Percentiles rank a stretch among this genome's conserved stretches.
phyloP scores from a whole-genome alignment of 2,329 filamentous ascomycete species.

The Aspergillus novoparasiticus region DNA sequence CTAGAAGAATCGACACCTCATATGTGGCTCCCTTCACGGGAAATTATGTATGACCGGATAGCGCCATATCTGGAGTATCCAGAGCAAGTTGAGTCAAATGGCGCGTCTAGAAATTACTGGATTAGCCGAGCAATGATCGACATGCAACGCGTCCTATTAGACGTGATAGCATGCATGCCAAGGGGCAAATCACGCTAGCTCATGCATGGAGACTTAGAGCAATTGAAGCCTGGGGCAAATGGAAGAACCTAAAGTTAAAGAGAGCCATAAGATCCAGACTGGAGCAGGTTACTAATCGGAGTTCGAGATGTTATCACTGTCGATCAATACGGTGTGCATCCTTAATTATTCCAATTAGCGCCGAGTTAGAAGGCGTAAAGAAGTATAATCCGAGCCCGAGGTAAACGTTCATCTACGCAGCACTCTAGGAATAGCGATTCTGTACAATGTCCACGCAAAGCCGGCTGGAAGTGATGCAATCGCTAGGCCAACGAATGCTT shows the following conservation, averaged over 20 bases:
- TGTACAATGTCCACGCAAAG: not conserved
- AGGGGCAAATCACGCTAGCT: too few species aligned
- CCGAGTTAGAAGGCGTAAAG: not conserved
- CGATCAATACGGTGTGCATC: not conserved
- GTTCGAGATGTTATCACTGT: not conserved
- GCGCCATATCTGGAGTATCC: too few species aligned
- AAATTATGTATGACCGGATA: not conserved
- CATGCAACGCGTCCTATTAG: not conserved
- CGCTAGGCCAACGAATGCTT: not conserved
- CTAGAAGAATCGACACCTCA: not conserved
- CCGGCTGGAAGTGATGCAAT: not conserved
- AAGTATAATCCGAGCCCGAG: not conserved
- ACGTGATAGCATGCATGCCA: not conserved
- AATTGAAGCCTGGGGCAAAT: not conserved
- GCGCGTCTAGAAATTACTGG: not conserved
- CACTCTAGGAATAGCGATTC: not conserved
- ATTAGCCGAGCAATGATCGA: not conserved
- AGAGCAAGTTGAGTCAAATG: too few species aligned
- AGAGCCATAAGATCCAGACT: not conserved
- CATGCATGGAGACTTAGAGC: not conserved
- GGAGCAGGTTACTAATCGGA: not conserved
- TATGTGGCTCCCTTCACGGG: not conserved
- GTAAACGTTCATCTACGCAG: not conserved
- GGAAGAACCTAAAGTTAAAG: not conserved
- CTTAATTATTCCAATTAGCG: not conserved